A percentile compares a stretch with the other conserved stretches of the same genome.
Evolutionary conservation across 306 rosid species (phyloP).

Genomic region (Cajanus cajan): DNA sequence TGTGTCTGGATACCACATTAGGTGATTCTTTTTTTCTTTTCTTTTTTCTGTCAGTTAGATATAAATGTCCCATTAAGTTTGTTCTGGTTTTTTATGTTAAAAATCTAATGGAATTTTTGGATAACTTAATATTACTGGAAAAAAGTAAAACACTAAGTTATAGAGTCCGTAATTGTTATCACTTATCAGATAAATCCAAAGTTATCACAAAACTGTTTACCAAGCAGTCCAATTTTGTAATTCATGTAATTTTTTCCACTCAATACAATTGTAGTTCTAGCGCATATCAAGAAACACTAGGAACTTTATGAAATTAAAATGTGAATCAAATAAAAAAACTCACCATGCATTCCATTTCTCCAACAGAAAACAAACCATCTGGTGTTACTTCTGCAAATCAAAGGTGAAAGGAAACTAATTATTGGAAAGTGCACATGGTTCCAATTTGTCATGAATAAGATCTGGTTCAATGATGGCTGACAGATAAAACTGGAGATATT

Average conservation of each 20-base stretch:
- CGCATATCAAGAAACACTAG: conserved; percentile 10
- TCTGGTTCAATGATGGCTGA: not conserved
- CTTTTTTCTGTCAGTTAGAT: conserved; percentile 9
- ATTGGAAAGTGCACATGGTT: not conserved
- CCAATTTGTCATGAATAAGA: conserved; percentile 16
- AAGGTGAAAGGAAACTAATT: conserved; percentile 31
- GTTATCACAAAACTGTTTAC: not conserved
- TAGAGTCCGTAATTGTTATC: not conserved
- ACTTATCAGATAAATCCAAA: conserved; percentile 17
- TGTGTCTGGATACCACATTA: not conserved
- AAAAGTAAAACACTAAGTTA: not conserved
- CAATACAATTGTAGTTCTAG: not conserved
- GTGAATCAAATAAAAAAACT: conserved; percentile 39
- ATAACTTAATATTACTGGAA: not conserved
- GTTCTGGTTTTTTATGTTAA: not conserved
- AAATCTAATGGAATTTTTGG: conserved; percentile 4
- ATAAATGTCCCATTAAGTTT: not conserved
- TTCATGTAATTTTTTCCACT: not conserved
- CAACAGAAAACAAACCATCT: conserved; percentile 98
- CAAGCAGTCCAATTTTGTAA: not conserved
- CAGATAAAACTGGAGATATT: not conserved
- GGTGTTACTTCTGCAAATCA: conserved; percentile 84
- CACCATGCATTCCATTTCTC: conserved; percentile 99
- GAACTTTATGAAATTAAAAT: conserved; percentile 10
- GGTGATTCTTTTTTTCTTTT: too few relatives aligned